A percentile compares a stretch with the other conserved stretches of the same genome.
phyloP scores from a whole-genome alignment of 2,329 filamentous ascomycete genomes.

The Venturiaceae sp. region DNA sequence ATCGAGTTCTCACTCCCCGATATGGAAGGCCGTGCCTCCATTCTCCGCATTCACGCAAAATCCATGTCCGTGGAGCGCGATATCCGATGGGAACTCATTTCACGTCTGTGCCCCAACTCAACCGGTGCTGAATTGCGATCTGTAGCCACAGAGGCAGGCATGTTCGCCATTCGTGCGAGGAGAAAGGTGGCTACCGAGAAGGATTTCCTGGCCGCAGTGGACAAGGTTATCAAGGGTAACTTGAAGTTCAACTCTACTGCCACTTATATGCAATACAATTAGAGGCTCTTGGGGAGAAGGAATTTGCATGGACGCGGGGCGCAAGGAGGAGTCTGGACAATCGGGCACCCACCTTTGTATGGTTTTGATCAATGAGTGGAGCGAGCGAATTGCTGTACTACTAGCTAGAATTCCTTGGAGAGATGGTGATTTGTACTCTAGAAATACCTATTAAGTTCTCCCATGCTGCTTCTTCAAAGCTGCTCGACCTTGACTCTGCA shows the following conservation, averaged over 20 bases:
- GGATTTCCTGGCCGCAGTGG: slow-evolving; percentile 94
- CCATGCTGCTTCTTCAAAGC: no score
- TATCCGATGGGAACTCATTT: slow-evolving; percentile 98
- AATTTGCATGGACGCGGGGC: slow-evolving; percentile 1
- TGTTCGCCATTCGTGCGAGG: slow-evolving; percentile 92
- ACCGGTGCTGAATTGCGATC: slow-evolving; percentile 93
- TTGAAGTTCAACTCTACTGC: slow-evolving; percentile 99
- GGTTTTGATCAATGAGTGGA: background rate
- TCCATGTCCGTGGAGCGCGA: slow-evolving; percentile 99
- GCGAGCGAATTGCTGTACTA: background rate
- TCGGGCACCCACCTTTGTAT: no score
- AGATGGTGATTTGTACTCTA: background rate
- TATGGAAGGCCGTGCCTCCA: slow-evolving; percentile 94
- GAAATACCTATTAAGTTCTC: background rate
- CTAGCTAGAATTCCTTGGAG: background rate
- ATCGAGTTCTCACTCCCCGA: slow-evolving; percentile 98
- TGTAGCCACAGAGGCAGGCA: slow-evolving; percentile 95
- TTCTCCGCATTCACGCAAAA: slow-evolving; percentile 97
- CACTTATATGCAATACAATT: slow-evolving; percentile 99
- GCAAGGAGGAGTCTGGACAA: background rate
- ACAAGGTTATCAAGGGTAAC: slow-evolving; percentile 99
- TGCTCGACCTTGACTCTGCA: no score
- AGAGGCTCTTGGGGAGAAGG: slow-evolving; percentile 26
- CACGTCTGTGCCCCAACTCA: slow-evolving; percentile 89
- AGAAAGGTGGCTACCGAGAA: slow-evolving; percentile 98